A percentile compares a stretch with the other conserved stretches of the same genome.
Evolutionary conservation across 78 protist genomes (phyloP).

Genomic region (Chrysochromulina tobinii): DNA sequence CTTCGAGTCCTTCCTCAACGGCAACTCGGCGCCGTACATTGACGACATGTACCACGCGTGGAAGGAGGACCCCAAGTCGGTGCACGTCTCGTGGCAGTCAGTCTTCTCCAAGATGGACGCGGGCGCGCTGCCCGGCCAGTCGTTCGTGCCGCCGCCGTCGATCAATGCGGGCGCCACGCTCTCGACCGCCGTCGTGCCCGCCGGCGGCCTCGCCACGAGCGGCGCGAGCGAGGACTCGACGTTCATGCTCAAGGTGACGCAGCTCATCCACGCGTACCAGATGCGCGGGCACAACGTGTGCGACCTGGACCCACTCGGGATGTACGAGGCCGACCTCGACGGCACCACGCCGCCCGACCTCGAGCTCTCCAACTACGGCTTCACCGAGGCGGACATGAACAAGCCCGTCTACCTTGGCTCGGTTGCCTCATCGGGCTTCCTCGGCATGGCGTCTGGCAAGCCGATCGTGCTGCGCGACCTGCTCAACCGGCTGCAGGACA

Average conservation of each 20-base stretch:
- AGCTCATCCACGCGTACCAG: conserved; percentile 33
- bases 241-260: background rate
- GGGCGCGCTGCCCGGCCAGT: background rate
- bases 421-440: background rate
- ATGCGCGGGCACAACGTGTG: conserved; percentile 39
- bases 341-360: conserved; percentile 25
- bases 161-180: background rate
- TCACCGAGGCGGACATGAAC: conserved; percentile 23
- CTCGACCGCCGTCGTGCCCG: background rate
- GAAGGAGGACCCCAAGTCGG: conserved; percentile 34
- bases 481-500: conserved; percentile 26
- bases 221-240: background rate
- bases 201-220: background rate
- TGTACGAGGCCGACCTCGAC: conserved; percentile 50
- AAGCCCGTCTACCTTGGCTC: background rate
- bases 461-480: conserved; percentile 34
- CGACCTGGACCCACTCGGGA: conserved; percentile 53
- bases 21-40: background rate
- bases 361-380: conserved; percentile 29
- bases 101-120: conserved; percentile 21
- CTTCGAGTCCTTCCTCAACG: conserved; percentile 8
- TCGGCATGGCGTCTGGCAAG: background rate
- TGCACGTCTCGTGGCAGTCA: conserved; percentile 42
- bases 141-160: conserved; percentile 22
- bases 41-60: conserved; percentile 43